A percentile compares a stretch with the other conserved stretches of the same genome.
Conservation (phyloP, 1,284 basidiomycete species). For the Ganoderma multipileum region DNA sequence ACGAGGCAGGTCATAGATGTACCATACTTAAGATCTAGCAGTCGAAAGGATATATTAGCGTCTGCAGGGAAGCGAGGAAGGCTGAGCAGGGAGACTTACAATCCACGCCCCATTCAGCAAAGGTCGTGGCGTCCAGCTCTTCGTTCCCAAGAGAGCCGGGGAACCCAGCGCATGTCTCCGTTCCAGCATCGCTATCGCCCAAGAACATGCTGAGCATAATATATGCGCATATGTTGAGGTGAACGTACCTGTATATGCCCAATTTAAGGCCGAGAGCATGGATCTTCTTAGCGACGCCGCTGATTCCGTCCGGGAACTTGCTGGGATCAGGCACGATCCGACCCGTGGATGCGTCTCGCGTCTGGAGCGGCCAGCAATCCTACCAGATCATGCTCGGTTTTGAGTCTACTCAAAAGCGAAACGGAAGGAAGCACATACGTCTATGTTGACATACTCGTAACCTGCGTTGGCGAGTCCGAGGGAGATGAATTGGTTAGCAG, state of each 20-base stretch:
- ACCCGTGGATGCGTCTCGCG: constrained; percentile 48
- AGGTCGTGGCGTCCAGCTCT: constrained; percentile 55
- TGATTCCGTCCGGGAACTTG: constrained; percentile 63
- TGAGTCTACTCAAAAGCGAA: not conserved
- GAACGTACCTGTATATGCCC: constrained; percentile 55
- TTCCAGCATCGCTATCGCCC: constrained; percentile 56
- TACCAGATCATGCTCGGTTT: constrained; percentile 29
- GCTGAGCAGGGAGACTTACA: constrained; percentile 37
- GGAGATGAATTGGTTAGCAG: constrained; percentile 54
- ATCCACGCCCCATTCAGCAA: constrained; percentile 60
- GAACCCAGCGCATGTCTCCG: constrained; percentile 56
- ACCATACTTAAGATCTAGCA: constrained; percentile 60
- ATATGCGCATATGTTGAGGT: not conserved
- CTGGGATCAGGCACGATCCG: constrained; percentile 54
- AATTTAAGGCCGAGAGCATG: constrained; percentile 59
- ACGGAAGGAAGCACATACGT: constrained; percentile 41
- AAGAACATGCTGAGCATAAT: not conserved
- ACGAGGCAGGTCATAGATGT: constrained; percentile 4
- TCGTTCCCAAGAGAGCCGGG: constrained; percentile 60
- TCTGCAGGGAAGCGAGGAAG: too few species aligned
- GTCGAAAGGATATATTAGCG: not conserved
- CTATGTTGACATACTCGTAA: constrained; percentile 63
- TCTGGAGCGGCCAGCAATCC: constrained; percentile 59
- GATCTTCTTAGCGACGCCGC: constrained; percentile 49
- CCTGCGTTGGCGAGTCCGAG: constrained; percentile 57